Evolutionary conservation across 73 alveolate genomes (phyloP), one percentile per base, ranked within the genome.

Genomic region (Stentor roeselii): DNA sequence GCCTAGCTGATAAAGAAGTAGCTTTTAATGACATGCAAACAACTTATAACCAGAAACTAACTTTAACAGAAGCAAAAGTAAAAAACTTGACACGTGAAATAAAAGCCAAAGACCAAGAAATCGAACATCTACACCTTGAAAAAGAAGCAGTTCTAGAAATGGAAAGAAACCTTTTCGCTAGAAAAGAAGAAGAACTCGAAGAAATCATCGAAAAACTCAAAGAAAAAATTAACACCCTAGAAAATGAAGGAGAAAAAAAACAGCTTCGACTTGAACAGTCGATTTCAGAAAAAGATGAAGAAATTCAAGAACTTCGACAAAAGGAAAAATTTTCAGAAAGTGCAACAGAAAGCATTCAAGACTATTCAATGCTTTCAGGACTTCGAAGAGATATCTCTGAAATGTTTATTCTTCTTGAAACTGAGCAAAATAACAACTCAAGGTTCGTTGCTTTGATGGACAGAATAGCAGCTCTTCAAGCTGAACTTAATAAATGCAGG

Each of bases 321-420:
- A 50, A 50, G 21, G 67, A 50, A 50, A 50, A 50, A 50, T 50
- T 50, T 11, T 50, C 67, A 50, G 67, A 50, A 50, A 50, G 67
- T 50, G 67, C 67, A 11, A 50, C 67, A 50, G 67, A 50, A 50
- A 50, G 67, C 67, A 50, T 50, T 11, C 67, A 50, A 50, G 67
- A 50, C 21, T 50, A 50, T 50, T 50, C 67, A 50, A 50, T 50
- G 67, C 67, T 50, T 21, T 11, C 30, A 11, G 67, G 67, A 50
- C 21, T 50, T 11, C 6, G 67, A 50, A 50, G 67, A 21, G 67
- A 50, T 50, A 50, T 50, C 6, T 6, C 67, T 11, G 67, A 50
- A 50, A 50, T 50, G 67, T 50, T 50, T 50, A 50, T 50, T 11
- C 21, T 50, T 11, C 21, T 50, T 11, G 67, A 50, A 50, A 50